A percentile compares a stretch with the other conserved stretches of the same genome.
Evolutionary conservation across 805 yeast genomes (phyloP).

Genomic region (Ogataea nonfermentans): DNA sequence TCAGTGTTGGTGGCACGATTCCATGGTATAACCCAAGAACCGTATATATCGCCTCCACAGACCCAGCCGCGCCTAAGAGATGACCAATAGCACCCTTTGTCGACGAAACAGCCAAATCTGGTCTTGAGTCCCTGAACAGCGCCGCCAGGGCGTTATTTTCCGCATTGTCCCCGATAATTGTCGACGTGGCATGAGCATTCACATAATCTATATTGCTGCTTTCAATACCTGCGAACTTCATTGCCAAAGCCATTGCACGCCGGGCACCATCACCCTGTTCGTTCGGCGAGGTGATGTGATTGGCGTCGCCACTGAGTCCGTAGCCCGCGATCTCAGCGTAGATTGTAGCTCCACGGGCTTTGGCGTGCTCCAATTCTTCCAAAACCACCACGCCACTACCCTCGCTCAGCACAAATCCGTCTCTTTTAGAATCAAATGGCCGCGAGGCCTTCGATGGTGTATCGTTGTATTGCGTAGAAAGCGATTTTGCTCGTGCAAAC

Average conservation of each 20-base stretch:
- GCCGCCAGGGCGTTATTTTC: constrained; percentile 73
- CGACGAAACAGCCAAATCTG: constrained; percentile 59
- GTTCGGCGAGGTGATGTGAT: constrained; percentile 90
- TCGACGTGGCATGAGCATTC: constrained; percentile 97
- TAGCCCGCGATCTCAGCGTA: constrained; percentile 85
- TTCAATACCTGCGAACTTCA: constrained; percentile 47
- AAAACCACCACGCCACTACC: constrained; percentile 83
- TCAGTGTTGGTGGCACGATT: constrained; percentile 76
- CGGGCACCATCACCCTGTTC: constrained; percentile 81
- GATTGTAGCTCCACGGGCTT: constrained; percentile 58
- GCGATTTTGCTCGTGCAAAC: constrained; percentile 83
- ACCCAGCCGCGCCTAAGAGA: constrained; percentile 92
- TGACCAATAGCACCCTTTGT: constrained; percentile 95
- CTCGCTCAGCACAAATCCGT: constrained; percentile 91
- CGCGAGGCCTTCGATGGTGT: constrained; percentile 67
- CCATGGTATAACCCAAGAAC: constrained; percentile 58
- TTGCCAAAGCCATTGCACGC: constrained; percentile 77
- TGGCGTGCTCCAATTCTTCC: constrained; percentile 78
- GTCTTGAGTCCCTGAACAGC: constrained; percentile 42
- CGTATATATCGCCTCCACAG: constrained; percentile 85
- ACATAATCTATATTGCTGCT: constrained; percentile 64
- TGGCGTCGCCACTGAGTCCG: constrained; percentile 89
- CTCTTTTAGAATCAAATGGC: constrained; percentile 78
- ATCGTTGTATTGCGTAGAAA: constrained; percentile 62
- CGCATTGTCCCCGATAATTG: constrained; percentile 83